phyloP scores from a whole-genome alignment of 192 early-diverging fungal genomes.

The Paraglomus occultum region DNA sequence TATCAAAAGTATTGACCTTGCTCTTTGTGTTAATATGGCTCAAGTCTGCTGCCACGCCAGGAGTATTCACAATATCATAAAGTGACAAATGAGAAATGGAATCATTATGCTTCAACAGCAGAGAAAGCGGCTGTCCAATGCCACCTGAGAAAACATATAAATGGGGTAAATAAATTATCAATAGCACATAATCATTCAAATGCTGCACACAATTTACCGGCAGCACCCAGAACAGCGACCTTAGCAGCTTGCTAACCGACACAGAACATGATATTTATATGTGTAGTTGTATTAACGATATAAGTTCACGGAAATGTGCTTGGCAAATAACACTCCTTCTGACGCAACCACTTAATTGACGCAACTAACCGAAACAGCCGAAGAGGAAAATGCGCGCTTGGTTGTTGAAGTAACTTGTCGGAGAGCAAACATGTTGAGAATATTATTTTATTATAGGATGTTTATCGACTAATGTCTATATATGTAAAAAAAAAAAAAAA shows the following conservation, averaged over 20 bases:
- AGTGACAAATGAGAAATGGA: constrained; percentile 84
- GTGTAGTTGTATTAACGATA: not conserved
- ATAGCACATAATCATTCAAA: not conserved
- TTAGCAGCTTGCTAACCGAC: constrained; percentile 42
- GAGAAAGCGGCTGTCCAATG: constrained; percentile 96
- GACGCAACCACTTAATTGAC: constrained; percentile 1
- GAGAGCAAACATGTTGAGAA: too few relatives aligned
- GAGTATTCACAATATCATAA: constrained; percentile 97
- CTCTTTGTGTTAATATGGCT: constrained; percentile 85
- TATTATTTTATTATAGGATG: too few relatives aligned
- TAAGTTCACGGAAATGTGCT: not conserved
- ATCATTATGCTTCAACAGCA: constrained; percentile 87
- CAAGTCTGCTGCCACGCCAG: constrained; percentile 94
- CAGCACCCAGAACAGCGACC: constrained; percentile 60
- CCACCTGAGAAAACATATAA: constrained; percentile 53
- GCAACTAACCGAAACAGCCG: constrained; percentile 48
- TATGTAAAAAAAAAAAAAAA: too few relatives aligned
- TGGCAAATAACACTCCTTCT: not conserved
- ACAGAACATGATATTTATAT: not conserved
- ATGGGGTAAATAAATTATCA: not conserved
- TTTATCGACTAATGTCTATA: too few relatives aligned
- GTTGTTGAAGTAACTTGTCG: not conserved
- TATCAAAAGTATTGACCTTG: constrained; percentile 46
- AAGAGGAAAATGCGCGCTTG: constrained; percentile 58
- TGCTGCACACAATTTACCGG: constrained; percentile 29